Base-by-base conservation (phyloP, 129 eudicot species). In the Mikania micrantha region DNA sequence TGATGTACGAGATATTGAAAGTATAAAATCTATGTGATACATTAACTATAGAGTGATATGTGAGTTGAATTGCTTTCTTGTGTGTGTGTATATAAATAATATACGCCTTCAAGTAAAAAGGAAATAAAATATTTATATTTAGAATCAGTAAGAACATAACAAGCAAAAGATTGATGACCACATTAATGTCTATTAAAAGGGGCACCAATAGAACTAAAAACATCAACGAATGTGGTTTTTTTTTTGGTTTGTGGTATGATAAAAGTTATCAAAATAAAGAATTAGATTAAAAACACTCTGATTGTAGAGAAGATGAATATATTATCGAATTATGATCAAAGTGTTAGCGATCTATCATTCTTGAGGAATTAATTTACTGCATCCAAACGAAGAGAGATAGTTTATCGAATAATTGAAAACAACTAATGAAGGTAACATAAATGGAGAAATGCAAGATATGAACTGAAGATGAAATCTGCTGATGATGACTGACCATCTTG, bases 401-500 rank as follows among this genome's bases (percentile, higher is more conserved):
- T 31, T 36, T 34, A 27, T 8, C 3, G 44, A 16, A 60, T 36
- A 20, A 27, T 8, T 10, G 44, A 16, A 60, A 62, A 15, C 31
- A 24, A 19, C 15, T 27, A 71, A 44, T 42, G 13, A 7, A 50
- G 20, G 48, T 10, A 44, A 60, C 36, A 60, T 13, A 58, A 11
- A 21, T 27, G 0, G 4, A 40, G 16, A 9, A 11, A 36, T 36
- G 41, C 2, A 58, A 42, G 27, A 11, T 47, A 22, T n/a, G 28
- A 61, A 60, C 7, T 13, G 38, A 61, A 61, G 27, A 21, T 50
- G 38, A 61, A 31, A 25, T 20, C 5, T 9, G 35, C 12, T 11
- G 54, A 74, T n/a, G 44, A 64, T 12, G 35, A 64, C 57, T 64
- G 9, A 74, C 78, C 78, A 74, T 74, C 2, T 52, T 64, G 9